Evolutionary conservation across 768 basidiomycete genomes (phyloP).

Genomic region (Neoboletus subvelutipes): DNA sequence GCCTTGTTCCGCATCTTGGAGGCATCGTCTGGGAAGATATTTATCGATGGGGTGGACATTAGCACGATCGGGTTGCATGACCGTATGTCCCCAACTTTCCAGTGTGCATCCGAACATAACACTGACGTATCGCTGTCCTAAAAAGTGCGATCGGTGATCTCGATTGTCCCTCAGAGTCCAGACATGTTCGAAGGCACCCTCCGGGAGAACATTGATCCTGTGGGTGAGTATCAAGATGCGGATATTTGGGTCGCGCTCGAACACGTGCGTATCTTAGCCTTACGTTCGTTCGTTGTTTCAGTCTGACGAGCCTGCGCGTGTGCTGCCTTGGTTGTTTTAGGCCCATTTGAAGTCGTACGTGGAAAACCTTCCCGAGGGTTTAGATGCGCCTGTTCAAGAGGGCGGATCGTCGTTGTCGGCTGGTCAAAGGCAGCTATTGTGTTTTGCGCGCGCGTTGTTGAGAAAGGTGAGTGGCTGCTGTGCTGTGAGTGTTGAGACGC

Average conservation of each 20-base stretch:
- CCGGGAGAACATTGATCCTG: slow-evolving; percentile 88
- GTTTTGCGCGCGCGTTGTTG: slow-evolving; percentile 83
- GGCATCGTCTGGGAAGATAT: slow-evolving; percentile 61
- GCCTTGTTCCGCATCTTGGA: slow-evolving; percentile 80
- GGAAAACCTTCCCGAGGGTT: slow-evolving; percentile 58
- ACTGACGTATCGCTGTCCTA: neutral
- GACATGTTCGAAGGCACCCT: slow-evolving; percentile 72
- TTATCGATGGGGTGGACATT: slow-evolving; percentile 76
- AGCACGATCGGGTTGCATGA: slow-evolving; percentile 74
- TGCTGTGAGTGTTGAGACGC: neutral
- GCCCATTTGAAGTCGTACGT: slow-evolving; percentile 69
- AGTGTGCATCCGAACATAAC: no score
- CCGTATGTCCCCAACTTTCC: slow-evolving; percentile 11
- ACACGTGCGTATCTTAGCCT: slow-evolving; percentile 40
- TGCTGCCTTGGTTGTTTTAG: slow-evolving; percentile 30
- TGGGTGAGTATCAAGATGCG: slow-evolving; percentile 67
- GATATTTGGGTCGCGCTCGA: slow-evolving; percentile 88
- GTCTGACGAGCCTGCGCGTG: neutral
- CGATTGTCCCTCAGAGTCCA: slow-evolving; percentile 83
- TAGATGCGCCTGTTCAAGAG: slow-evolving; percentile 75
- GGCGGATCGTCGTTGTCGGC: slow-evolving; percentile 79
- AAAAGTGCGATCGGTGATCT: slow-evolving; percentile 70
- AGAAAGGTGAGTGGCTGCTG: slow-evolving; percentile 50
- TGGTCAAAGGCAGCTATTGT: slow-evolving; percentile 86
- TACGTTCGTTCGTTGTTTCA: no score